Evolutionary conservation across 768 basidiomycete genomes (phyloP).

Genomic region (Tulasnella sp.): DNA sequence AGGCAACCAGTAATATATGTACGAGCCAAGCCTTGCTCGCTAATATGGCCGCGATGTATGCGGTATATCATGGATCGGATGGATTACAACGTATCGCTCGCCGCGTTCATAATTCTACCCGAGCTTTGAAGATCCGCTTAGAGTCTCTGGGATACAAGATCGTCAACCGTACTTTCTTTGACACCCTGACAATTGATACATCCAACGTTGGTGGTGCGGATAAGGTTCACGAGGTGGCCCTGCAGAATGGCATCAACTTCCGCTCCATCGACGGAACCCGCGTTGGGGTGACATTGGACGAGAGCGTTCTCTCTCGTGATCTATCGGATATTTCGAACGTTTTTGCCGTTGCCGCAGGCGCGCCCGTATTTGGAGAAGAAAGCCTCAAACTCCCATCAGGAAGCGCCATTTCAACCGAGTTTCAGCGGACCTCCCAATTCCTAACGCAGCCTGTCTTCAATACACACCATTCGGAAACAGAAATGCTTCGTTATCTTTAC

Average conservation of each 20-base stretch:
- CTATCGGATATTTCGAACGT: slow-evolving; percentile 73
- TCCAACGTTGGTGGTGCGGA: slow-evolving; percentile 49
- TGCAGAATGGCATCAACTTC: slow-evolving; percentile 71
- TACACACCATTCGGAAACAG: slow-evolving; percentile 95
- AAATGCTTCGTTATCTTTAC: slow-evolving; percentile 95
- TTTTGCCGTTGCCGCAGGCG: slow-evolving; percentile 64
- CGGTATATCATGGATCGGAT: slow-evolving; percentile 89
- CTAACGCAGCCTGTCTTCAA: slow-evolving; percentile 91
- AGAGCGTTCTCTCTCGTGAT: slow-evolving; percentile 74
- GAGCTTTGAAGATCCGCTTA: slow-evolving; percentile 63
- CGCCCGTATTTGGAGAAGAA: slow-evolving; percentile 37
- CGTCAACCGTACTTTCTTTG: slow-evolving; percentile 76
- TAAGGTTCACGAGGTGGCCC: slow-evolving; percentile 65
- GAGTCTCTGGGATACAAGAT: slow-evolving; percentile 70
- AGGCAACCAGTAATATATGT: slow-evolving; percentile 97
- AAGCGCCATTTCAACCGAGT: slow-evolving; percentile 50
- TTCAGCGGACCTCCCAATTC: slow-evolving; percentile 63
- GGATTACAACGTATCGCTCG: slow-evolving; percentile 80
- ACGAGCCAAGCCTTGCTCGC: slow-evolving; percentile 96
- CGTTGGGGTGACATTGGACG: slow-evolving; percentile 90
- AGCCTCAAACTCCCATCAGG: slow-evolving; percentile 28
- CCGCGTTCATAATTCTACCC: slow-evolving; percentile 86
- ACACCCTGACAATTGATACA: slow-evolving; percentile 70
- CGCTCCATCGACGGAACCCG: slow-evolving; percentile 66
- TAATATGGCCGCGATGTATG: slow-evolving; percentile 99